These are phyloP conservation scores for Cordyceps cicadae DNA, from an alignment of 2,329 filamentous ascomycete species.

Conservation along the genomic window DNA sequence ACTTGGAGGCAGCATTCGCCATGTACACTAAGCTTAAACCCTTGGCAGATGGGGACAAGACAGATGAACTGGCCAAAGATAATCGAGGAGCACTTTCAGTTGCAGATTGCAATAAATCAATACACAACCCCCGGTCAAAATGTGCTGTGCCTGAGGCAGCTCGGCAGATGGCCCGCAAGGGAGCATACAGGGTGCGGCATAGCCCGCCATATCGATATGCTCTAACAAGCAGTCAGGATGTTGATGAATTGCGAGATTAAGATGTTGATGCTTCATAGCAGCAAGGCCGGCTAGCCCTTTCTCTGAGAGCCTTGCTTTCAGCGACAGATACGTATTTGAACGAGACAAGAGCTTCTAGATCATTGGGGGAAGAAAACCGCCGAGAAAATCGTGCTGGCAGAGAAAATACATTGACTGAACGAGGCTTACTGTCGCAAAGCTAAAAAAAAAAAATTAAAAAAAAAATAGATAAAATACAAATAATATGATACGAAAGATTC, in stretches of 20 bases:
- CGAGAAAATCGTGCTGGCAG: background rate
- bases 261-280: background rate
- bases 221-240: background rate
- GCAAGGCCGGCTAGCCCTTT: background rate
- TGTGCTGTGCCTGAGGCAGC: background rate
- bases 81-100: slow-evolving; percentile 15
- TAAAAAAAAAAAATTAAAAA: no score
- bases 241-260: background rate
- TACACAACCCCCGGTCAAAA: background rate
- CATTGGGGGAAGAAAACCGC: background rate
- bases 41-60: slow-evolving; percentile 15
- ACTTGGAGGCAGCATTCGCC: slow-evolving; percentile 28
- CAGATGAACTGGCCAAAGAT: slow-evolving; percentile 24
- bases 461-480: background rate
- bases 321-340: background rate
- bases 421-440: background rate
- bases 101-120: slow-evolving; percentile 23
- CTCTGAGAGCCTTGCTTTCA: background rate
- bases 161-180: background rate
- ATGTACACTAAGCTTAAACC: slow-evolving; percentile 21
- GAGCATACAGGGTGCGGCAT: background rate
- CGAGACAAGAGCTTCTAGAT: no score
- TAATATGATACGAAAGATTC: background rate
- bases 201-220: background rate
- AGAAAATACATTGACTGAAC: background rate